Percentiles rank a stretch among this genome's conserved stretches.
Evolutionary conservation across 1,284 basidiomycete species (phyloP).

Genomic region (Polyporus tsugae): DNA sequence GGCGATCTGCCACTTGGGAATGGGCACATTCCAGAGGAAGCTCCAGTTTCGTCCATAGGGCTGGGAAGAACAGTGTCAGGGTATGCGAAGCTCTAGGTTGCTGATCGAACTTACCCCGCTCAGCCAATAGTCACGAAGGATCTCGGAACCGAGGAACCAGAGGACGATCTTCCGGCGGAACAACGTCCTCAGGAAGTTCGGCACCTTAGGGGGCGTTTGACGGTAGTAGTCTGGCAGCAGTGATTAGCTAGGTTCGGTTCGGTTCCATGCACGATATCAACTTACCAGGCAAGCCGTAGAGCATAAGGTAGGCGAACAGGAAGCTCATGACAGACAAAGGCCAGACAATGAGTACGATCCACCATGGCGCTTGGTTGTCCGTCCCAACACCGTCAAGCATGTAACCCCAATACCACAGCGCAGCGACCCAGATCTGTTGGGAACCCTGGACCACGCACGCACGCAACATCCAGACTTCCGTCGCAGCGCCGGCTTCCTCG

Average conservation of each 20-base stretch:
- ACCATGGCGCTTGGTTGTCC: slow-evolving; percentile 74
- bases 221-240: slow-evolving; percentile 74
- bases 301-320: slow-evolving; percentile 82
- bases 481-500: slow-evolving; percentile 93
- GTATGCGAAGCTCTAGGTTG: neutral
- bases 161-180: slow-evolving; percentile 90
- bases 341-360: slow-evolving; percentile 86
- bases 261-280: slow-evolving; percentile 14
- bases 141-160: slow-evolving; percentile 92
- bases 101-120: slow-evolving; percentile 70
- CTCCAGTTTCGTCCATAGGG: slow-evolving; percentile 93
- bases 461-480: slow-evolving; percentile 90
- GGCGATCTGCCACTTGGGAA: slow-evolving; percentile 85
- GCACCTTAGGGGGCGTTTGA: slow-evolving; percentile 92
- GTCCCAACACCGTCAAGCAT: slow-evolving; percentile 66
- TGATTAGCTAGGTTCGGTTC: slow-evolving; percentile 11
- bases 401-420: slow-evolving; percentile 94
- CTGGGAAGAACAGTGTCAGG: slow-evolving; percentile 45
- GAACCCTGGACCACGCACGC: slow-evolving; percentile 93
- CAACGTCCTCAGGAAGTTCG: slow-evolving; percentile 87
- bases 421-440: slow-evolving; percentile 93
- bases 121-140: slow-evolving; percentile 92
- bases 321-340: slow-evolving; percentile 80
- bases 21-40: slow-evolving; percentile 88
- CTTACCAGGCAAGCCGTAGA: slow-evolving; percentile 85